Conservation (phyloP, 768 basidiomycete species). For the Tricholoma hemisulphureum region DNA sequence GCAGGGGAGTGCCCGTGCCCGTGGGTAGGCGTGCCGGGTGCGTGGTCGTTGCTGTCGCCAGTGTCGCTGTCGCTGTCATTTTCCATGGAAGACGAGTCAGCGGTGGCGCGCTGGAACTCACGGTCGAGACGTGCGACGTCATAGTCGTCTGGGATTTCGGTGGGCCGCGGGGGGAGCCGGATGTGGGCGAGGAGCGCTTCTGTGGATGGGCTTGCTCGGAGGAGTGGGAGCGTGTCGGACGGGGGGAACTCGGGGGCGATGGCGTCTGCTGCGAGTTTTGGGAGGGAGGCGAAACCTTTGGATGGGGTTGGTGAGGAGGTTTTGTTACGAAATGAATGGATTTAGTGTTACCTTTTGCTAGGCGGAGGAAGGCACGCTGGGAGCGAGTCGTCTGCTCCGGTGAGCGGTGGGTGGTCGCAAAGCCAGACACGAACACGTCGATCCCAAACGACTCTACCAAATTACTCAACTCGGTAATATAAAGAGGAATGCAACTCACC, state of each 20-base stretch:
- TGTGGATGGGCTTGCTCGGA: constrained; percentile 38
- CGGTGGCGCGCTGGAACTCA: constrained; percentile 40
- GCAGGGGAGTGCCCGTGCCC: constrained; percentile 7
- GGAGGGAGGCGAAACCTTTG: constrained; percentile 73
- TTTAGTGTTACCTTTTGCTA: constrained; percentile 79
- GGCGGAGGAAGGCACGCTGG: constrained; percentile 69
- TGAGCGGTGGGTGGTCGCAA: constrained; percentile 59
- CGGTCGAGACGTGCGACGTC: constrained; percentile 57
- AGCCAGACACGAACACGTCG: constrained; percentile 75
- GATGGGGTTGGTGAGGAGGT: too few relatives aligned
- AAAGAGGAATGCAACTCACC: constrained; percentile 12
- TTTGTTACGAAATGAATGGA: too few relatives aligned
- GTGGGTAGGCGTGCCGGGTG: neutral
- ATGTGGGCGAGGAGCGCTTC: constrained; percentile 48
- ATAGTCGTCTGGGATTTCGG: constrained; percentile 59
- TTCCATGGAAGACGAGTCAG: constrained; percentile 17
- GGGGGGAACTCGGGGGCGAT: constrained; percentile 29
- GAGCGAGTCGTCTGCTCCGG: constrained; percentile 66
- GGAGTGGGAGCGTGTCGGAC: neutral
- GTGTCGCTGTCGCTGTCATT: too few relatives aligned
- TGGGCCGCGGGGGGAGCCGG: constrained; percentile 54
- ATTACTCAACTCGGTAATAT: neutral
- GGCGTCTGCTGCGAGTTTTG: constrained; percentile 47
- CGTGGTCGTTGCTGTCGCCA: neutral
- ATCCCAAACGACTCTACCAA: constrained; percentile 59